phyloP scores from a whole-genome alignment of 1,284 basidiomycete species.

The Singerocomus rubriflavus region DNA sequence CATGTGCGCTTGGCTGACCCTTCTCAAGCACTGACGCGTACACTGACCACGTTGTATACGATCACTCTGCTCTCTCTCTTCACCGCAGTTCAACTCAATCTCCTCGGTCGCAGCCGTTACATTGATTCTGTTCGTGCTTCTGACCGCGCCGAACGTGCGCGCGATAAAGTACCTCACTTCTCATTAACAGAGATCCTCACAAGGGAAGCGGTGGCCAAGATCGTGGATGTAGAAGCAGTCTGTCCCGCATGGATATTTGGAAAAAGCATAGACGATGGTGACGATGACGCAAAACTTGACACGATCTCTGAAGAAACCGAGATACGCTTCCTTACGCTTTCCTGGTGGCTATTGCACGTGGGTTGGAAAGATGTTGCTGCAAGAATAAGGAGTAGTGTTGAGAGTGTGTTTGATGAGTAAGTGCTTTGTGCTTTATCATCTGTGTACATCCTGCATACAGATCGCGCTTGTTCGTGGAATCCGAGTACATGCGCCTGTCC shows the following conservation, averaged over 20 bases:
- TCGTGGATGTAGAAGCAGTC: constrained; percentile 25
- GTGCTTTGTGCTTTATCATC: constrained; percentile 26
- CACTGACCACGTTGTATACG: constrained; percentile 82
- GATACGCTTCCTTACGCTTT: constrained; percentile 77
- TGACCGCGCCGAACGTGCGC: constrained; percentile 57
- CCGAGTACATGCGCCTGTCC: background rate
- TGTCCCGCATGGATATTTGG: constrained; percentile 27
- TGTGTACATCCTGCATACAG: background rate
- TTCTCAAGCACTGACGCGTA: constrained; percentile 72
- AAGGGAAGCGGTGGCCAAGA: constrained; percentile 24
- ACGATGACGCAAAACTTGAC: constrained; percentile 21
- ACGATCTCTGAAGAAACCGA: constrained; percentile 61
- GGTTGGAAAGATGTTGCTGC: constrained; percentile 84
- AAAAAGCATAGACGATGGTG: constrained; percentile 9
- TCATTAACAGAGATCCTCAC: constrained; percentile 26
- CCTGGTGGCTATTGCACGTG: constrained; percentile 88
- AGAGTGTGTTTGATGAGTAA: constrained; percentile 77
- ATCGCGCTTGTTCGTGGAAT: background rate
- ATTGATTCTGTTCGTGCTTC: constrained; percentile 65
- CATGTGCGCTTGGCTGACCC: constrained; percentile 4
- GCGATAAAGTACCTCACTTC: constrained; percentile 36
- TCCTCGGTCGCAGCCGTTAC: constrained; percentile 83
- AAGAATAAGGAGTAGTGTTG: constrained; percentile 69
- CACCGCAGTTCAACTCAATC: constrained; percentile 78
- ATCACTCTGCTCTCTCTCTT: constrained; percentile 78